Evolutionary conservation across 371 early-diverging fungal species (phyloP).

Genomic region (Mortierella sp.): DNA sequence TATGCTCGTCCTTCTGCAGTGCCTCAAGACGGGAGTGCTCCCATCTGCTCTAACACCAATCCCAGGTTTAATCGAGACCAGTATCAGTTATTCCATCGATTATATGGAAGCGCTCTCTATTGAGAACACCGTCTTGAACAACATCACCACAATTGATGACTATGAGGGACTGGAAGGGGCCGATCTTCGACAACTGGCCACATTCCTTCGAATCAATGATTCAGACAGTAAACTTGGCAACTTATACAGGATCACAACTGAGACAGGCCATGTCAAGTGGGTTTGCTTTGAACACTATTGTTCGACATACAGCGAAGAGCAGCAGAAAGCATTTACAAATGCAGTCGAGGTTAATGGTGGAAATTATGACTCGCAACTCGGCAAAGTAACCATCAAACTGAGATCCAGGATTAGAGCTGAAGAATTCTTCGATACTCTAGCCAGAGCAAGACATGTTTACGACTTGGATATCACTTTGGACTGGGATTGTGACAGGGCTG

Average conservation of each 20-base stretch:
- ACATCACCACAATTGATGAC: not conserved
- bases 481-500: slow-evolving; percentile 16
- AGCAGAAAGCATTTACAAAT: too few relatives aligned
- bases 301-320: too few relatives aligned
- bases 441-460: slow-evolving; percentile 8
- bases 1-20: too few relatives aligned
- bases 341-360: slow-evolving; percentile 10
- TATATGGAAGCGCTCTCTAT: not conserved
- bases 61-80: too few relatives aligned
- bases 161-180: too few relatives aligned
- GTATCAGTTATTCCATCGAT: slow-evolving; percentile 8
- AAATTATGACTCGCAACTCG: slow-evolving; percentile 6
- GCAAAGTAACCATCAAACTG: slow-evolving; percentile 1
- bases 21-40: too few relatives aligned
- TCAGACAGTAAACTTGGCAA: too few relatives aligned
- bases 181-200: slow-evolving; percentile 3
- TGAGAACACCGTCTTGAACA: not conserved
- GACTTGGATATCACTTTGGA: slow-evolving; percentile 7
- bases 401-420: slow-evolving; percentile 9
- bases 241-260: too few relatives aligned
- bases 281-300: slow-evolving; percentile 13
- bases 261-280: too few relatives aligned
- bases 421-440: slow-evolving; percentile 11
- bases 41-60: too few relatives aligned
- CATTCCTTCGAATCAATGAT: slow-evolving; percentile 7